A percentile compares a stretch with the other conserved stretches of the same genome.
These are phyloP conservation scores for Scenedesmus sp. DNA, from an alignment of 163 green algal species.

Conservation along the genomic window DNA sequence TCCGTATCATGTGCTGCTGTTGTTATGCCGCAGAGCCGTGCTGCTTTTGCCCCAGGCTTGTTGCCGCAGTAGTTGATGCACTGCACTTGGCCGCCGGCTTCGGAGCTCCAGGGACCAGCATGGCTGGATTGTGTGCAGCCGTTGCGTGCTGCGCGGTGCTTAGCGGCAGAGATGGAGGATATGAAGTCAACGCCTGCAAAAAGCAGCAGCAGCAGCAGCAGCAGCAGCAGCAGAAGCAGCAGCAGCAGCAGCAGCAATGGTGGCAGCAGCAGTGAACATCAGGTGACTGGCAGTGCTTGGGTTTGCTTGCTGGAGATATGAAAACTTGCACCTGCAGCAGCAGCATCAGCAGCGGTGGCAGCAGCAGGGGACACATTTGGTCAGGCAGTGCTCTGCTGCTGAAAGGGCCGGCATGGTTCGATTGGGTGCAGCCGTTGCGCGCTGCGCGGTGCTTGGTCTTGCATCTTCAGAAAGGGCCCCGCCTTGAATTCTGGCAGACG, in stretches of 20 bases:
- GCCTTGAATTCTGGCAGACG: too few species aligned
- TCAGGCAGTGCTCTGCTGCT: too few species aligned
- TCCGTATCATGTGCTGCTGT: slow-evolving; percentile 4
- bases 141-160: neutral
- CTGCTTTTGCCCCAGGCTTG: neutral
- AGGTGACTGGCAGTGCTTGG: too few species aligned
- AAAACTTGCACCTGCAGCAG: neutral
- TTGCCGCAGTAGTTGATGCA: slow-evolving; percentile 15
- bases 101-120: neutral
- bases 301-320: neutral
- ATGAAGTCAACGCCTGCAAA: slow-evolving; percentile 11
- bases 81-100: neutral
- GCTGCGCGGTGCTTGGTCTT: too few species aligned
- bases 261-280: too few species aligned
- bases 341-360: neutral
- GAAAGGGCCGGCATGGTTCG: too few species aligned
- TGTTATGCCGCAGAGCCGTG: slow-evolving; percentile 22
- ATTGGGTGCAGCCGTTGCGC: too few species aligned
- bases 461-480: too few species aligned
- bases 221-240: too few species aligned
- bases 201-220: neutral
- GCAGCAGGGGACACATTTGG: neutral
- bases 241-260: too few species aligned
- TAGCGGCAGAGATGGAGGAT: neutral
- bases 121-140: neutral